These are phyloP conservation scores for Cicer cuneatum DNA, from an alignment of 306 rosid genomes.

Conservation along the genomic window DNA sequence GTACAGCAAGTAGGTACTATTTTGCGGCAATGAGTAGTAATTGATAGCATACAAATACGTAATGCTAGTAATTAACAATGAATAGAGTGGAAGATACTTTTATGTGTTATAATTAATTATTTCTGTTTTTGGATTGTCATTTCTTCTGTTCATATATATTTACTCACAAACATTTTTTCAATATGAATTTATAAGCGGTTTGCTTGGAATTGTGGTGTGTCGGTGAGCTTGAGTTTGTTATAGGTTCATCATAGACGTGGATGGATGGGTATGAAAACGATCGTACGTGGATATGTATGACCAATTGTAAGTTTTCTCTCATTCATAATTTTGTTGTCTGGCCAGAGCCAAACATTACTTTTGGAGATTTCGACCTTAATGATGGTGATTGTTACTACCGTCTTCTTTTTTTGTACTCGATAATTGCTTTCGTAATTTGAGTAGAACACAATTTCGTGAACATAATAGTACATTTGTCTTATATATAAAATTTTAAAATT, in stretches of 20 bases:
- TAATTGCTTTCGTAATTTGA: neutral
- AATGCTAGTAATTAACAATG: neutral
- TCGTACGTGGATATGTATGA: neutral
- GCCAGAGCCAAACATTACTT: conserved; percentile 53
- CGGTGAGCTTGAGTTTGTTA: conserved; percentile 31
- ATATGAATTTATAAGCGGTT: neutral
- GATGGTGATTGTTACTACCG: neutral
- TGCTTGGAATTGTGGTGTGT: conserved; percentile 9
- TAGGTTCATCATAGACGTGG: neutral
- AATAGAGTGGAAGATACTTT: neutral
- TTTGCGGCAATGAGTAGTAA: neutral
- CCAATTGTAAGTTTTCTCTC: conserved; percentile 5
- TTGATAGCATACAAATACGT: neutral
- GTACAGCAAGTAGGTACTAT: conserved; percentile 26
- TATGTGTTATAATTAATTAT: neutral
- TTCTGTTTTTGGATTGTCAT: neutral
- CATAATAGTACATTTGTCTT: no score
- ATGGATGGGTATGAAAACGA: conserved; percentile 34
- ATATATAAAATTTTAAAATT: no score
- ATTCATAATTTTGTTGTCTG: conserved; percentile 40
- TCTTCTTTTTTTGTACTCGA: conserved; percentile 12
- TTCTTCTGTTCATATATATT: neutral
- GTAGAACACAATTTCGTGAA: no score
- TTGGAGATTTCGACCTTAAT: conserved; percentile 25
- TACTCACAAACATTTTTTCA: neutral